Percentiles rank a stretch among this genome's conserved stretches.
Evolutionary conservation across 148 eudicot species (phyloP).

Genomic region (Rhododendron griersonianum): DNA sequence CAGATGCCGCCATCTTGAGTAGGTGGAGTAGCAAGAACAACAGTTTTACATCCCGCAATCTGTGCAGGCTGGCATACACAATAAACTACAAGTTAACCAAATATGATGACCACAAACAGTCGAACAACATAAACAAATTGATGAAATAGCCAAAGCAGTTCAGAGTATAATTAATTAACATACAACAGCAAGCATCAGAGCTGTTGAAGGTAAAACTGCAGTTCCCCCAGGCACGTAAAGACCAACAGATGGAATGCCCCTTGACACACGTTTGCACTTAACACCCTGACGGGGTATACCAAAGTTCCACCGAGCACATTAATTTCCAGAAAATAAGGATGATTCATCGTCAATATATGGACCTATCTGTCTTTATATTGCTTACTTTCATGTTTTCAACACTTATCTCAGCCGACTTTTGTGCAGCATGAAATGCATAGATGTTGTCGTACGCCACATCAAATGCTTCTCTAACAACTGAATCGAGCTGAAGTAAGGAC

Average conservation of each 20-base stretch:
- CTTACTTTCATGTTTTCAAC: constrained; percentile 94
- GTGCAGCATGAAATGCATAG: constrained; percentile 93
- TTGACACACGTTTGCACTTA: constrained; percentile 88
- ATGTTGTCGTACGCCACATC: constrained; percentile 95
- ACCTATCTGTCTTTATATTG: neutral
- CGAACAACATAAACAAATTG: neutral
- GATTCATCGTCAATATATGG: neutral
- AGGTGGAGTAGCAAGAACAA: constrained; percentile 98
- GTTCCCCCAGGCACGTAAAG: constrained; percentile 99
- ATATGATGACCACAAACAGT: constrained; percentile 6
- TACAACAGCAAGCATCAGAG: constrained; percentile 97
- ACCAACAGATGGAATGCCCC: constrained; percentile 88
- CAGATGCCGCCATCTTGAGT: constrained; percentile 83
- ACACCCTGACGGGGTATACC: constrained; percentile 63
- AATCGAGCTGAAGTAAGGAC: constrained; percentile 65
- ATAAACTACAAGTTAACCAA: constrained; percentile 11
- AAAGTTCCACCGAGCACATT: neutral
- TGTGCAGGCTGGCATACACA: constrained; percentile 74
- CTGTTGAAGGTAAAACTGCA: constrained; percentile 97
- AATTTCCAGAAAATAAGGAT: constrained; percentile 17
- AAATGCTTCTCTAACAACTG: constrained; percentile 82
- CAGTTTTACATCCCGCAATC: constrained; percentile 93
- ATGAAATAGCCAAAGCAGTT: constrained; percentile 4
- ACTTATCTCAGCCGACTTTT: constrained; percentile 64
- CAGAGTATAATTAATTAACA: constrained; percentile 22